Base-by-base conservation (phyloP, 768 basidiomycete genomes). In the Flagelloscypha sp. region DNA sequence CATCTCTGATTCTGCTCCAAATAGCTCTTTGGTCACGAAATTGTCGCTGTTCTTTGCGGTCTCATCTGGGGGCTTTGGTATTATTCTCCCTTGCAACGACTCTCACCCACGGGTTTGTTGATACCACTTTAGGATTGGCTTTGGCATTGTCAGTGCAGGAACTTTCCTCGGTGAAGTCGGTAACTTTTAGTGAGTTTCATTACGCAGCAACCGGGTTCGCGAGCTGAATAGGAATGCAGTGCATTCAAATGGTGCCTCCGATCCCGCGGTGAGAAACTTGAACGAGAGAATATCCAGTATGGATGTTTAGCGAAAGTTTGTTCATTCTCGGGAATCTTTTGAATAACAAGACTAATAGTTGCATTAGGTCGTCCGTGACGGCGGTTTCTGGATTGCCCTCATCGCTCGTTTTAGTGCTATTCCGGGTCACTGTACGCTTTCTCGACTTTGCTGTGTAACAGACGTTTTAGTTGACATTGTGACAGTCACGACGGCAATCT, bases 11-110 rank as follows among this genome's bases (percentile, higher is more conserved):
- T 10, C 11, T 24, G 32, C 7, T 37, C 4, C 43, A 3, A 47
- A n/a, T 31, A 85, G 72, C 72, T 94, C 12, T 92, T 92, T 48
- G 92, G 92, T 5, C 90, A 94, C 43, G 92, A 94, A 66, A 84
- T 94, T 37, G 67, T 94, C 25, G 85, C 86, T 16, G 72, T 93
- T 23, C 65, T 94, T 6, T 89, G 87, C 48, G 92, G 92, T 12
- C 56, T 94, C 22, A 85, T 94, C 2, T 95, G 88, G 87, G 89
- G 87, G 2, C 62, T 92, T 2, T 81, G 92, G 70, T n/a, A n/a
- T n/a, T n/a, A n/a, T n/a, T n/a, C n/a, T n/a, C n/a, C n/a, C n/a
- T n/a, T n/a, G n/a, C n/a, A n/a, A n/a, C n/a, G n/a, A n/a, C n/a
- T n/a, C n/a, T n/a, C n/a, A n/a, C n/a, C n/a, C n/a, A n/a, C n/a